Conservation (phyloP, 129 eudicot species). For the Lonicera japonica region DNA sequence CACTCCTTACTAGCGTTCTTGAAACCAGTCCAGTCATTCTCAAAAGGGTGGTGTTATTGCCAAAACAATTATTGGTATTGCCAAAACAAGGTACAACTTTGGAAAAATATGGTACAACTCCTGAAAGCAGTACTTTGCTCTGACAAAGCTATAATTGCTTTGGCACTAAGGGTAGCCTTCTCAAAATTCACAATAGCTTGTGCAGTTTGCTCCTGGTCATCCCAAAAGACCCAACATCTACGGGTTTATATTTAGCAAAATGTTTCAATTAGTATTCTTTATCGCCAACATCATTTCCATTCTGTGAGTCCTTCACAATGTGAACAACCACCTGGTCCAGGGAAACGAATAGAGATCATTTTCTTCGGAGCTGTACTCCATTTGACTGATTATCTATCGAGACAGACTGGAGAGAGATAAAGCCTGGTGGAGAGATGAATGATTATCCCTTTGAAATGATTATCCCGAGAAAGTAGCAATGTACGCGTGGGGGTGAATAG, state of each 20-base stretch:
- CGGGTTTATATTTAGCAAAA: constrained; percentile 61
- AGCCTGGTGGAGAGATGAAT: no score
- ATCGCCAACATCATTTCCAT: constrained; percentile 19
- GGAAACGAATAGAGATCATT: constrained; percentile 63
- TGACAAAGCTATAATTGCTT: no score
- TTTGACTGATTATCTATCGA: constrained; percentile 14
- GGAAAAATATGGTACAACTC: no score
- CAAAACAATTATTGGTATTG: no score
- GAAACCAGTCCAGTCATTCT: constrained; percentile 71
- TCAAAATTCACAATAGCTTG: constrained; percentile 57
- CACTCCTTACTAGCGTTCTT: constrained; percentile 72
- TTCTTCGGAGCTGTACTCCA: constrained; percentile 72
- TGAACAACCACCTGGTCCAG: constrained; percentile 83
- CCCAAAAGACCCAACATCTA: constrained; percentile 48
- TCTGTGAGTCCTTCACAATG: constrained; percentile 27
- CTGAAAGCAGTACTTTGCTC: no score
- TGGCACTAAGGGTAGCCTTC: no score
- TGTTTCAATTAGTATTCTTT: constrained; percentile 44
- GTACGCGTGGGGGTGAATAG: no score
- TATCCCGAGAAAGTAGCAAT: no score
- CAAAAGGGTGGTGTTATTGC: no score
- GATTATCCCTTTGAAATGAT: no score
- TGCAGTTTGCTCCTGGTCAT: constrained; percentile 23
- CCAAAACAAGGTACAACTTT: no score
- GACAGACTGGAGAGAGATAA: no score